Evolutionary conservation across 2,329 filamentous ascomycete species (phyloP), one percentile per base, ranked within the genome.

Genomic region (Stylonectria norvegica): DNA sequence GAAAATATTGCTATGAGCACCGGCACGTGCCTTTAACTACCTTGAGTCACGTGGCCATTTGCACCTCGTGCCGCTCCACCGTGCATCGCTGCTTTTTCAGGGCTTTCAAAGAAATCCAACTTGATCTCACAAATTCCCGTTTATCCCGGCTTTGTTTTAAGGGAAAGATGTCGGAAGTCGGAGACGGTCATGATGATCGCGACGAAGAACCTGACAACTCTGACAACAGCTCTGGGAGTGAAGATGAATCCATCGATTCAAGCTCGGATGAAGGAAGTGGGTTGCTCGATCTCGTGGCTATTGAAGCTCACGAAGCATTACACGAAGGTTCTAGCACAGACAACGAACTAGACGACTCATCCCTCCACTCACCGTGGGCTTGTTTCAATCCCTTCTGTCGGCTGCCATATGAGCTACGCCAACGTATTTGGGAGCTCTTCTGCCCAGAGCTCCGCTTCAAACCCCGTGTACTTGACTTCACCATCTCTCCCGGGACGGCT

Each of bases 391-490:
- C 56, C 25, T 64, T 65, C 22, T 47, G 44, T 16, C 36, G 38
- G 5, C 52, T 65, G 1, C 62, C 62, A 3, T 42, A 48, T 11
- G 62, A 65, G 34, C 40, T 65, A 14, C 60, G 60, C 27, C 50
- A 57, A 20, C 50, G 49, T 12, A 50, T 65, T 25, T 65, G 62
- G 62, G 50, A 56, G 34, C 34, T 47, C 12, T 62, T 62, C 45
- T 65, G 62, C 19, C 60, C 60, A 0, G 61, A 63, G 20, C 36
- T 65, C 4, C 34, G 36, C n/a, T 30, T 37, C 6, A 33, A 41
- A 3, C 49, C 60, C 7, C 60, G 60, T 19, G 52, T 65, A 0
- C 52, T 65, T 8, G 53, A 59, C 6, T 62, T 61, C 11, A 37
- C 29, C 6, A 36, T 59, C 11, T 29, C 42, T 0, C 47, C 40